phyloP scores from a whole-genome alignment of 805 yeast species.

The Sungouiella blattae region DNA sequence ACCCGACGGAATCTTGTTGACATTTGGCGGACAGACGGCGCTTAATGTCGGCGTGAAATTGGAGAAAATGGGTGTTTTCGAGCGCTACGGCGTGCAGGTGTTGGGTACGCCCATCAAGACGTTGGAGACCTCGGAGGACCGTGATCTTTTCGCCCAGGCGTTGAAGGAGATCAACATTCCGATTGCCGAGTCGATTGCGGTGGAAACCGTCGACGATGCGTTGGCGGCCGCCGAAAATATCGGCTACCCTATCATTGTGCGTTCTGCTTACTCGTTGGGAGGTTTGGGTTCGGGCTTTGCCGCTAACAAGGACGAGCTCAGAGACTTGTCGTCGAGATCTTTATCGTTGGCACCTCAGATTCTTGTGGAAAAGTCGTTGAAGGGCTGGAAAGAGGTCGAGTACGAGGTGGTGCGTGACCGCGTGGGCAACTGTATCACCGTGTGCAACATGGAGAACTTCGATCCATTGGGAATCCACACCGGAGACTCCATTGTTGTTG shows the following conservation, averaged over 20 bases:
- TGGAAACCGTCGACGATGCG: slow-evolving; percentile 89
- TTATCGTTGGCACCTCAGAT: slow-evolving; percentile 91
- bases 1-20: slow-evolving; percentile 93
- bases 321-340: slow-evolving; percentile 85
- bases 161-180: slow-evolving; percentile 93
- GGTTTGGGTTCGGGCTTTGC: slow-evolving; percentile 99
- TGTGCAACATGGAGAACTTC: slow-evolving; percentile 98
- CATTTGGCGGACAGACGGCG: slow-evolving; percentile 99
- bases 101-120: slow-evolving; percentile 97
- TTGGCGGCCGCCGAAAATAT: slow-evolving; percentile 81
- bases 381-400: slow-evolving; percentile 99
- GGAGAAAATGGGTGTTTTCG: slow-evolving; percentile 92
- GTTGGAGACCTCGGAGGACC: slow-evolving; percentile 93
- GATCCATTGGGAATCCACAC: slow-evolving; percentile 98
- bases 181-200: slow-evolving; percentile 95
- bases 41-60: slow-evolving; percentile 93
- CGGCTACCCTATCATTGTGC: slow-evolving; percentile 94
- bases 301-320: slow-evolving; percentile 72
- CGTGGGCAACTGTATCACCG: slow-evolving; percentile 95
- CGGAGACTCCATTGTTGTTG: slow-evolving; percentile 98
- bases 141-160: slow-evolving; percentile 94
- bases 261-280: slow-evolving; percentile 96
- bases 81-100: slow-evolving; percentile 87
- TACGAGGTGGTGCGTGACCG: slow-evolving; percentile 97
- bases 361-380: slow-evolving; percentile 91